Conservation (phyloP, 768 basidiomycete species). For the Termitomyces heimii region DNA sequence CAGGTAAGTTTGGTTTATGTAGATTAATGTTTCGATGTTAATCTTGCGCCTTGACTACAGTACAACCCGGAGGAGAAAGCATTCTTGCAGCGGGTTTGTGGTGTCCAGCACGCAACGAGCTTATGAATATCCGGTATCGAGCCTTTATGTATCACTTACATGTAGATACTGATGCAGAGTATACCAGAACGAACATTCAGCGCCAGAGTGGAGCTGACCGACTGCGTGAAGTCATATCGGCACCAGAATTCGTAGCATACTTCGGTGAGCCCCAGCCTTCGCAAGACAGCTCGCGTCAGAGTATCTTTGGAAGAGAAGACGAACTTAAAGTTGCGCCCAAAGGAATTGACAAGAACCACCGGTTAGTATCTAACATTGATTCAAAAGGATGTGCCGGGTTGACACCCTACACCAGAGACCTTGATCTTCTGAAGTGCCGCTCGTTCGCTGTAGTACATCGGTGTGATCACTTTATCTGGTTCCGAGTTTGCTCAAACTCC, state of each 20-base stretch:
- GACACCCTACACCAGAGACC: conserved; percentile 50
- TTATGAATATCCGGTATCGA: conserved; percentile 67
- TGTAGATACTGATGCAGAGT: background rate
- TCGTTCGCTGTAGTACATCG: conserved; percentile 62
- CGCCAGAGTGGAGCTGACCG: conserved; percentile 43
- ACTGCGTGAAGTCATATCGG: conserved; percentile 62
- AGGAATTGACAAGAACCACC: conserved; percentile 78
- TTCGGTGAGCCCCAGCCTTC: conserved; percentile 70
- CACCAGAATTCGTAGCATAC: conserved; percentile 62
- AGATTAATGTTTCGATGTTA: background rate
- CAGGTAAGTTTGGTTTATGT: conserved; percentile 1
- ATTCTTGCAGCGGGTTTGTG: conserved; percentile 77
- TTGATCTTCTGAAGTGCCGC: conserved; percentile 85
- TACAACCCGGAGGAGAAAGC: conserved; percentile 61
- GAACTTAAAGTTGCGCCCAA: conserved; percentile 91
- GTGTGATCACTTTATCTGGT: conserved; percentile 32
- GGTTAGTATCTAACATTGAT: conserved; percentile 33
- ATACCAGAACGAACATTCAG: conserved; percentile 52
- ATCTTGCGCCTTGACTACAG: conserved; percentile 24
- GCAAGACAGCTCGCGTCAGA: conserved; percentile 58
- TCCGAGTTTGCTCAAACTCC: background rate
- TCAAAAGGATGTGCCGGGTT: background rate
- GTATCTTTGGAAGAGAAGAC: conserved; percentile 83
- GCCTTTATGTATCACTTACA: background rate
- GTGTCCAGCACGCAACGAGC: conserved; percentile 75